Conservation (phyloP, 768 basidiomycete genomes). For the Boletales sp. region DNA sequence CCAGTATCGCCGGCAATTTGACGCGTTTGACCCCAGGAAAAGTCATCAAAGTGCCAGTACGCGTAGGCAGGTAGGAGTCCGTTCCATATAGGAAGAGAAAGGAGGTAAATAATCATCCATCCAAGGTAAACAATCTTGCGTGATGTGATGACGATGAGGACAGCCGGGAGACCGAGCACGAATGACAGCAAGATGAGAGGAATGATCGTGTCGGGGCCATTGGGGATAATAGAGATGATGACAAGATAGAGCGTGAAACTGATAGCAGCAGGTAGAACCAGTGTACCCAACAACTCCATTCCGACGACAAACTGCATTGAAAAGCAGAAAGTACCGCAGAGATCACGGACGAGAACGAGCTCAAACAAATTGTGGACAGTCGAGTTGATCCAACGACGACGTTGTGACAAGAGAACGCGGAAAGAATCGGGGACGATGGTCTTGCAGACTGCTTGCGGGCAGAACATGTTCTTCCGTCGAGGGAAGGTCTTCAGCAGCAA, state of each 20-base stretch:
- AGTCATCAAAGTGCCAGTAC: conserved; percentile 99
- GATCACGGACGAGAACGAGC: conserved; percentile 88
- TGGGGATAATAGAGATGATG: conserved; percentile 81
- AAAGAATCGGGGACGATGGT: conserved; percentile 98
- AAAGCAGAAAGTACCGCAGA: conserved; percentile 99
- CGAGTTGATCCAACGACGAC: conserved; percentile 99
- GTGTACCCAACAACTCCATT: conserved; percentile 96
- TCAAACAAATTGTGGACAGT: conserved; percentile 98
- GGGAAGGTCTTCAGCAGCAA: conserved; percentile 99
- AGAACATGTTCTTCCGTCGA: conserved; percentile 98
- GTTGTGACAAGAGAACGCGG: conserved; percentile 88
- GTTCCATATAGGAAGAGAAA: conserved; percentile 97
- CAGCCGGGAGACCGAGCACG: conserved; percentile 92
- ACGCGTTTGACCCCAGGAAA: conserved; percentile 95
- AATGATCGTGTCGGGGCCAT: conserved; percentile 73
- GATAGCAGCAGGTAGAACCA: conserved; percentile 96
- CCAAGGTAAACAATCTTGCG: conserved; percentile 92
- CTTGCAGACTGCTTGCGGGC: conserved; percentile 98
- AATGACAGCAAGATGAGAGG: conserved; percentile 91
- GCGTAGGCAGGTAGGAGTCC: conserved; percentile 92
- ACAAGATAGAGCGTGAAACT: conserved; percentile 95
- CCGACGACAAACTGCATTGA: conserved; percentile 99
- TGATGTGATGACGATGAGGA: conserved; percentile 94
- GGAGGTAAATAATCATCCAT: conserved; percentile 94
- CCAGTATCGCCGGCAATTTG: conserved; percentile 72